Evolutionary conservation across 306 rosid species (phyloP), one percentile per base, ranked within the genome.

Genomic region (Inga laurina): DNA sequence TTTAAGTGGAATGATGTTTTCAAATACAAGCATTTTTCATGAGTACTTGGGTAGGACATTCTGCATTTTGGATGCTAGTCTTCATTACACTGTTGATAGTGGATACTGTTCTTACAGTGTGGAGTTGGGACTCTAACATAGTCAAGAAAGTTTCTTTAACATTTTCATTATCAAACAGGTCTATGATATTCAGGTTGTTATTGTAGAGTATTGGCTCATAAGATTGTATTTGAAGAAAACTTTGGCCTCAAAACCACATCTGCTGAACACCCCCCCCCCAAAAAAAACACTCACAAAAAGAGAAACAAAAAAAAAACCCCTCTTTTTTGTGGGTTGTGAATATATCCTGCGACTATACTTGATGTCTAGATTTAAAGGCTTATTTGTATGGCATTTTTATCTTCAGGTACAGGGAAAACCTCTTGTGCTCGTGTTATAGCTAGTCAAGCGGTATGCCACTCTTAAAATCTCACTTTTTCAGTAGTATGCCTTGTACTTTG

Each of bases 401-500:
- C 87, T 86, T 89, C 92, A 95, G 98, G 98, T 82, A 95, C 97
- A 19, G 98, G 98, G 72, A 95, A 95, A 85, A 95, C 98, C 71
- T 93, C 98, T 39, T 92, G 88, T 89, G 98, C 98, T 79, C 97
- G 97, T 82, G 97, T 93, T 68, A 93, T 95, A 86, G 98, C 98
- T 81, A 91, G 86, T 82, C 97, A 95, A 85, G 93, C 93, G 79
- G 98, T 95, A 85, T 89, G 93, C 71, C 59, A 44, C 83, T 80
- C 72, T 85, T 44, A 44, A 51, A 67, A 75, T 81, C 65, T 84
- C 49, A 41, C 30, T 27, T 11, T 62, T 27, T 62, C 69, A 24
- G 37, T 37, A 81, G 43, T 54, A 52, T 52, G 35, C 71, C 71
- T 41, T 12, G 27, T 76, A 51, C 80, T 78, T 54, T 48, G 39